Conservation (phyloP, 2,329 filamentous ascomycete species). For the Pestalotiopsis sp. region DNA sequence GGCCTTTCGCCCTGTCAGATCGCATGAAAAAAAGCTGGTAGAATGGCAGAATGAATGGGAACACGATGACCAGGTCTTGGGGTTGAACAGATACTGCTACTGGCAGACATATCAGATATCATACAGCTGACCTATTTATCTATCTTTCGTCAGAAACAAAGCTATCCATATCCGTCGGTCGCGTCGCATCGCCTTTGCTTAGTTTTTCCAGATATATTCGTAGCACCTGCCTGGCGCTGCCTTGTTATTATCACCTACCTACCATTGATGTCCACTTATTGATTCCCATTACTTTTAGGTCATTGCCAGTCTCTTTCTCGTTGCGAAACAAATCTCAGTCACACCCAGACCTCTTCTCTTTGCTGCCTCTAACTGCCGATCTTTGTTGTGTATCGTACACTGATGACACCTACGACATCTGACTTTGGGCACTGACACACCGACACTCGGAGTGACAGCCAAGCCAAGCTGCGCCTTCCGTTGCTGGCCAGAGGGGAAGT, state of each 20-base stretch:
- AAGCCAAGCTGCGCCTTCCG: background rate
- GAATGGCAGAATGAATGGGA: background rate
- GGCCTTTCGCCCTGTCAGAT: slow-evolving; percentile 10
- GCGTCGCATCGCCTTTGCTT: background rate
- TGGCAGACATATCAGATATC: background rate
- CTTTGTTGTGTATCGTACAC: background rate
- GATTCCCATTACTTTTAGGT: background rate
- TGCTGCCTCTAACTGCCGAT: background rate
- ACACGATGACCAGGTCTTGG: background rate
- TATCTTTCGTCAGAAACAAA: background rate
- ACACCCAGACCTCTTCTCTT: background rate
- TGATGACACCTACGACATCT: too few relatives aligned
- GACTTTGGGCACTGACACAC: background rate
- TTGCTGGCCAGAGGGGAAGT: background rate
- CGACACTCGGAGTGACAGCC: background rate
- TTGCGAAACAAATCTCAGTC: background rate
- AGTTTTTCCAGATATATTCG: background rate
- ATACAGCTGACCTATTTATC: background rate
- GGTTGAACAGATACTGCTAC: background rate
- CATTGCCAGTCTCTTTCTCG: background rate
- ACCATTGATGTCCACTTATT: background rate
- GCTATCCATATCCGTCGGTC: background rate
- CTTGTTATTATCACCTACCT: background rate
- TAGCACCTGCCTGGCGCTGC: background rate
- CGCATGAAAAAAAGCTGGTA: slow-evolving; percentile 9